phyloP scores from a whole-genome alignment of 768 basidiomycete species.

The Podaxis sp. region DNA sequence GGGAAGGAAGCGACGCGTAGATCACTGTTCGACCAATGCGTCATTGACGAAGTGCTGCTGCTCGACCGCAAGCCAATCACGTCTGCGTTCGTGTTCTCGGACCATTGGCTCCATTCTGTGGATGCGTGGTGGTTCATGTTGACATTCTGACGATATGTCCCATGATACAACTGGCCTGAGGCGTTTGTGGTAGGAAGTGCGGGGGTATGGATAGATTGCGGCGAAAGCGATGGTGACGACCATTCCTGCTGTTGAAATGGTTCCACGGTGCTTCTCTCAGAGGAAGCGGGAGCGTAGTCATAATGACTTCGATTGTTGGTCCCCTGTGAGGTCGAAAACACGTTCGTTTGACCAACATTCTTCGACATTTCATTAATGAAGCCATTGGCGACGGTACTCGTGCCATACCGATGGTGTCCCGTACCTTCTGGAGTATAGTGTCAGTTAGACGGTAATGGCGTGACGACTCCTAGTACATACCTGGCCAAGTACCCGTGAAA shows the following conservation, averaged over 20 bases:
- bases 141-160: neutral
- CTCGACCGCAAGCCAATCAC: neutral
- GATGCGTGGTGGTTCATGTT: neutral
- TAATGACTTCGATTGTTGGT: slow-evolving; percentile 2
- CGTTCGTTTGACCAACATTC: neutral
- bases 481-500: slow-evolving; percentile 4
- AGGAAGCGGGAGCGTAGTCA: slow-evolving; percentile 10
- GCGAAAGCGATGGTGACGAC: slow-evolving; percentile 8
- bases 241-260: slow-evolving; percentile 8
- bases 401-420: slow-evolving; percentile 5
- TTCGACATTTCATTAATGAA: slow-evolving; percentile 10
- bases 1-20: slow-evolving; percentile 9
- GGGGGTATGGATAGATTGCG: slow-evolving; percentile 8
- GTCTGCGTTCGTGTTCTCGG: slow-evolving; percentile 5
- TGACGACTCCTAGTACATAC: neutral
- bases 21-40: slow-evolving; percentile 8
- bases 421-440: neutral
- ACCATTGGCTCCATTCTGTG: slow-evolving; percentile 11
- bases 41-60: slow-evolving; percentile 1
- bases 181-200: neutral
- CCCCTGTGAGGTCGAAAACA: slow-evolving; percentile 9
- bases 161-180: slow-evolving; percentile 1
- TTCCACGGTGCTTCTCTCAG: slow-evolving; percentile 10
- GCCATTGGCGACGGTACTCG: neutral
- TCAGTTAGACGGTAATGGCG: neutral